Base-by-base conservation (phyloP, 2,329 filamentous ascomycete genomes). In the Penicillium sp. region DNA sequence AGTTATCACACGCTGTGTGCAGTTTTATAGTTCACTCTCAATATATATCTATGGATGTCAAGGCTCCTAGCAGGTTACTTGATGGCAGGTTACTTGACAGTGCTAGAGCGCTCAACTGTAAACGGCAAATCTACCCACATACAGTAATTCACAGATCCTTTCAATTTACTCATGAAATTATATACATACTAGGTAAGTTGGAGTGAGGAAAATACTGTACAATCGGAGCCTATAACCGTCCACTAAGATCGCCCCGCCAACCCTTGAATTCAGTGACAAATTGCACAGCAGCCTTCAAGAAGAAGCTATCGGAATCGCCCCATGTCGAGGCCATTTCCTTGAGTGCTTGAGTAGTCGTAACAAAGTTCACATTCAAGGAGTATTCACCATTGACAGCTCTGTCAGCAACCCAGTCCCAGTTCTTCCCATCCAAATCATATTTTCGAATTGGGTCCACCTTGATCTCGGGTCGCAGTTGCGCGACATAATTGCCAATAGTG, bases 361-460 rank as follows among this genome's bases (percentile, higher is more conserved):
- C 86, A 67, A 86, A 97, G 73, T 96, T 89, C 16, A 89, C 82
- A 74, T 97, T 91, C 1, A 81, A 84, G 9, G 84, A 78, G 74
- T 85, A 85, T 47, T 81, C 71, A 9, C 87, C 87, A 49, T 83
- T 84, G 16, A 96, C 67, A 2, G 89, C 90, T 72, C 85, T 82
- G 48, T 88, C 76, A 48, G 86, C 81, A 5, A 93, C 87, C 72
- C 89, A 89, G 6, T 84, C 81, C 94, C 94, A 99, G 46, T 83
- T 80, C 64, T 85, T 85, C 1, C 79, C 82, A 36, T 82, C 79
- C n/a, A 84, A 64, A 41, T 90, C 84, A 39, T 80, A 78, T 0
- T 79, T 70, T 5, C 79, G 78, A 53, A 94, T 80, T 27, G 81
- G 79, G 53, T 87, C 82, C n/a, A 83, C 76, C 51, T 88, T 81